Conservation (phyloP, 1,284 basidiomycete genomes). For the Sanghuangporus baumii region DNA sequence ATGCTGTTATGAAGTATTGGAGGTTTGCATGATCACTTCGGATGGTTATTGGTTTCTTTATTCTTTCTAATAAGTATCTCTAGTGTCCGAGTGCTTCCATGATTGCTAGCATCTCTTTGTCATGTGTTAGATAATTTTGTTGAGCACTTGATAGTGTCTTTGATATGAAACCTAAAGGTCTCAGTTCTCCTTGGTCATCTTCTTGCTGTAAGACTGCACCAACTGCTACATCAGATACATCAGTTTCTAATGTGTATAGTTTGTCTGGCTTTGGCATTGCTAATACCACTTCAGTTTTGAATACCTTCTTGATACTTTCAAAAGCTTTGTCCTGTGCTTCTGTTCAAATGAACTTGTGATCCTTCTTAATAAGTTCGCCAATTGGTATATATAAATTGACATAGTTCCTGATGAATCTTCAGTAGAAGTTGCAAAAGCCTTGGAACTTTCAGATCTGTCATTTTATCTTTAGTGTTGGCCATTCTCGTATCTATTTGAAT, state of each 20-base stretch:
- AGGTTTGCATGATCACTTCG: too few species aligned
- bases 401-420: neutral
- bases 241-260: constrained; percentile 19
- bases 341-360: constrained; percentile 21
- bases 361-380: too few species aligned
- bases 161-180: too few species aligned
- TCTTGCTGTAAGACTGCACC: constrained; percentile 9
- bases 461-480: constrained; percentile 21
- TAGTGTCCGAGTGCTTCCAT: too few species aligned
- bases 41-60: too few species aligned
- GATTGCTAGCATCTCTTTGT: too few species aligned
- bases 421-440: constrained; percentile 23
- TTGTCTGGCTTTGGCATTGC: neutral
- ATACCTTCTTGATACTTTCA: constrained; percentile 22
- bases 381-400: neutral
- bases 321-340: constrained; percentile 24
- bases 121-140: too few species aligned
- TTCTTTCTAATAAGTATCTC: too few species aligned
- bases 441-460: constrained; percentile 21
- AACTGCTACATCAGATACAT: constrained; percentile 16
- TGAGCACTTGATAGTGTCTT: too few species aligned
- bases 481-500: constrained; percentile 21
- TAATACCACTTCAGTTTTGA: constrained; percentile 22
- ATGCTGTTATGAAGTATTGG: too few species aligned
- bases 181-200: too few species aligned